These are phyloP conservation scores for Leishmania aethiopica DNA, from an alignment of 208 protist genomes.

Conservation along the genomic window DNA sequence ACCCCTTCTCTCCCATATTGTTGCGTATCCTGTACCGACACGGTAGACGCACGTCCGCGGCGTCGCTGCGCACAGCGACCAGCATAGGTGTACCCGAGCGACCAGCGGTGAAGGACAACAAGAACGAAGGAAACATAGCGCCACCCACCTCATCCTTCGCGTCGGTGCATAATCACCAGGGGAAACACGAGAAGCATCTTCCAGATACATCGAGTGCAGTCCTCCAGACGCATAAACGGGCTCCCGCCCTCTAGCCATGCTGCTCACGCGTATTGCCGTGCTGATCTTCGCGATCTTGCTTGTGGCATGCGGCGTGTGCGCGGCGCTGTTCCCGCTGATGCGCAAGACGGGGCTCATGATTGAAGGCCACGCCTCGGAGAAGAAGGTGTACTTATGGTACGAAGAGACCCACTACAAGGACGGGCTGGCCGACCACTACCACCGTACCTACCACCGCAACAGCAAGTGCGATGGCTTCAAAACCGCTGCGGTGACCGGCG, in stretches of 20 bases:
- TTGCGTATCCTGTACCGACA: not conserved
- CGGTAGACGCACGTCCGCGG: too few relatives aligned
- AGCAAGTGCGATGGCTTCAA: constrained; percentile 6
- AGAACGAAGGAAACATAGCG: too few relatives aligned
- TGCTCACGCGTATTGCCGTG: constrained; percentile 13
- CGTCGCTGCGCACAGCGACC: not conserved
- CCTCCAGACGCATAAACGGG: not conserved
- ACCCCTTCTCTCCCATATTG: not conserved
- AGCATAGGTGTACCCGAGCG: too few relatives aligned
- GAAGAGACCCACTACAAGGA: constrained; percentile 13
- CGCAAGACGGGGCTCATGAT: not conserved
- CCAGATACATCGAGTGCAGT: not conserved
- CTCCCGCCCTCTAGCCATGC: not conserved
- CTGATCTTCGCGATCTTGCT: constrained; percentile 27
- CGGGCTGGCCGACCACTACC: not conserved
- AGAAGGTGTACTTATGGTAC: constrained; percentile 24
- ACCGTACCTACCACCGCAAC: constrained; percentile 12
- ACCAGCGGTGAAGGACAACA: not conserved
- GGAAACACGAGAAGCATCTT: not conserved
- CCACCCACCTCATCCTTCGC: too few relatives aligned
- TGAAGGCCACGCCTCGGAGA: not conserved
- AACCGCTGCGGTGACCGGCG: not conserved
- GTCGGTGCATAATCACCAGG: not conserved
- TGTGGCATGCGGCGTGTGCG: constrained; percentile 23
- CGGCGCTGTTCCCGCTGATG: constrained; percentile 32